Percentiles rank a stretch among this genome's conserved stretches.
phyloP scores from a whole-genome alignment of 2,329 filamentous ascomycete species.

The Nothophaeocryptopus gaeumannii region DNA sequence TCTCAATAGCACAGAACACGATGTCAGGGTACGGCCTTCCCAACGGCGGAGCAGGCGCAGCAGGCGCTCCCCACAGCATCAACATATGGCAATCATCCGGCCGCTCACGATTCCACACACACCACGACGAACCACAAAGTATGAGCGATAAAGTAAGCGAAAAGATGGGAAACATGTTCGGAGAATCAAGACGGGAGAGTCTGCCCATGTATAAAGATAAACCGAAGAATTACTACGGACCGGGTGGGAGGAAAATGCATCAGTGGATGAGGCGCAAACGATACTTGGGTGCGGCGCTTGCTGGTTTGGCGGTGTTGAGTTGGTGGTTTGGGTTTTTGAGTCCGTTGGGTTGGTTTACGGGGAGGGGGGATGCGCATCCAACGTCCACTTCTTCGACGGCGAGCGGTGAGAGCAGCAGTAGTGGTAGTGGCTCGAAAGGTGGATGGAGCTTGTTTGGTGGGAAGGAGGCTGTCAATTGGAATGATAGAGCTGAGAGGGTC shows the following conservation, averaged over 20 bases:
- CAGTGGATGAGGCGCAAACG: constrained; percentile 56
- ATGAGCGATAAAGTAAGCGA: constrained; percentile 52
- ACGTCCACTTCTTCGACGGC: constrained; percentile 4
- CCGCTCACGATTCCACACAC: constrained; percentile 20
- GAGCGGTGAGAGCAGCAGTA: constrained; percentile 13
- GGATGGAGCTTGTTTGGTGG: constrained; percentile 57
- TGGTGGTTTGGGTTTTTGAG: constrained; percentile 69
- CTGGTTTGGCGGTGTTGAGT: constrained; percentile 55
- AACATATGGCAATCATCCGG: constrained; percentile 19
- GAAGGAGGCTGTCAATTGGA: constrained; percentile 62
- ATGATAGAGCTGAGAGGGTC: constrained; percentile 72
- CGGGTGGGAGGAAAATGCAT: constrained; percentile 48
- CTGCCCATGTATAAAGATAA: constrained; percentile 99
- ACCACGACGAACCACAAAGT: constrained; percentile 27
- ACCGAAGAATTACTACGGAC: constrained; percentile 70
- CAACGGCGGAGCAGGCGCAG: constrained; percentile 13
- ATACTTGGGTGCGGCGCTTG: constrained; percentile 53
- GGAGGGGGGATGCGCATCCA: constrained; percentile 3
- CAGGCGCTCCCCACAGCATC: constrained; percentile 8
- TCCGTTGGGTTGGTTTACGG: constrained; percentile 28
- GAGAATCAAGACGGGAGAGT: constrained; percentile 52
- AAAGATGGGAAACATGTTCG: constrained; percentile 64
- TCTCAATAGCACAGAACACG: constrained; percentile 7
- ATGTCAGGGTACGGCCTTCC: constrained; percentile 25
- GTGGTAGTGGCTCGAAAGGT: constrained; percentile 36